Base-by-base conservation (phyloP, 495 filamentous ascomycete species). In the Parmelia sp. region DNA sequence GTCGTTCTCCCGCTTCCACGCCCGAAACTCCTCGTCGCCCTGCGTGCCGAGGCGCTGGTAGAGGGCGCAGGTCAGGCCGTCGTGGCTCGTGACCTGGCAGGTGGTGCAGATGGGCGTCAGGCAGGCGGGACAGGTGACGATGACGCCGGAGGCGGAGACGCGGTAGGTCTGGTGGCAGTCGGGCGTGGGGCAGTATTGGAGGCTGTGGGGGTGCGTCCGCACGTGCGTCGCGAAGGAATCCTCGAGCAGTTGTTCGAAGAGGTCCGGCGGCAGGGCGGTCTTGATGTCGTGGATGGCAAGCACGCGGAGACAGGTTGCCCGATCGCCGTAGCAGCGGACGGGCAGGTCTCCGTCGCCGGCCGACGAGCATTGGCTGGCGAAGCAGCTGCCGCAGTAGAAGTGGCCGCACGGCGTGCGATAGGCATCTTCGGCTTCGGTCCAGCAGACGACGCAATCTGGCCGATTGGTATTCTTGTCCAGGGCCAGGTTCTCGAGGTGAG, bases 381-480 rank as follows among this genome's bases (percentile, higher is more conserved):
- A 78, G 60, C 80, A 82, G n/a, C 74, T 73, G 1, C 66, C 65
- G 70, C 80, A 82, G 67, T 82, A 83, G 15, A 63, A 56, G 64
- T 83, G 80, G 4, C 62, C 63, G 64, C 80, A 83, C 10, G 49
- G 21, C 15, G 76, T 78, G 14, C 53, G 64, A 15, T 79, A 45
- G 1, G 78, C 71, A 37, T 78, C 63, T 36, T 77, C 74, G 7
- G 74, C 73, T 37, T 72, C 68, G 15, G 64, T 74, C 70, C 69
- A 79, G 71, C 78, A 83, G 3, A 79, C 66, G 0, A 75, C 62
- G 58, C 80, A 82, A 44, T 73, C 69, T 14, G 65, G 39, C 7
- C 27, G 58, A 4, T 63, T 42, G 21, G 53, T 27, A 10, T 10
- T 19, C 19, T 33, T 19, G 14, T 59, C 36, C 21, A 17, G 23